phyloP scores from a whole-genome alignment of 1,284 basidiomycete genomes.

The Ganoderma lucidum region DNA sequence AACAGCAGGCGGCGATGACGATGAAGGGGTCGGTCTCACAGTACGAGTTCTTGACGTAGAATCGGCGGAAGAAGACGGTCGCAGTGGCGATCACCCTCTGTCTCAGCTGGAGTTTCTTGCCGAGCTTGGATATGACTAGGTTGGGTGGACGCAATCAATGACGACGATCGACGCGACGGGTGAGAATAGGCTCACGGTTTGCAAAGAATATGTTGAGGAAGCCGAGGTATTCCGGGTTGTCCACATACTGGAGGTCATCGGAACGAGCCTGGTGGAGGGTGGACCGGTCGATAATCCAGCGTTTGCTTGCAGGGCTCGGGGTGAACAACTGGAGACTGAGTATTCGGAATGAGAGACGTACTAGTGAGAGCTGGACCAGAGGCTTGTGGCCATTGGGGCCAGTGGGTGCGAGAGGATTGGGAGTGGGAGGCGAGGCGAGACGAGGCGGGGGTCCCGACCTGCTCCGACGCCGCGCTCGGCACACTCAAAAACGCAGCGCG shows the following conservation, averaged over 20 bases:
- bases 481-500: slow-evolving; percentile 26
- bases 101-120: slow-evolving; percentile 83
- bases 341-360: slow-evolving; percentile 46
- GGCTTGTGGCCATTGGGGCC: slow-evolving; percentile 71
- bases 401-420: slow-evolving; percentile 3
- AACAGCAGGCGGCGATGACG: slow-evolving; percentile 92
- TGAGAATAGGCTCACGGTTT: slow-evolving; percentile 59
- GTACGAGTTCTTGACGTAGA: slow-evolving; percentile 94
- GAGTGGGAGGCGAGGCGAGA: not conserved
- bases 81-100: slow-evolving; percentile 95
- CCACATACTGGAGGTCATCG: slow-evolving; percentile 81
- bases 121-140: slow-evolving; percentile 86
- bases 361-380: slow-evolving; percentile 80
- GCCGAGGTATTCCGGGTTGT: slow-evolving; percentile 76
- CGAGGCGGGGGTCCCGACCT: slow-evolving; percentile 27
- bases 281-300: slow-evolving; percentile 89
- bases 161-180: slow-evolving; percentile 9
- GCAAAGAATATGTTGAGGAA: slow-evolving; percentile 89
- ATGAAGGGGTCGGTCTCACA: slow-evolving; percentile 95
- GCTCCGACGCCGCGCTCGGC: slow-evolving; percentile 28
- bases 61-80: slow-evolving; percentile 92
- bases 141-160: not conserved
- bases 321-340: slow-evolving; percentile 1
- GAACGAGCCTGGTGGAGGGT: slow-evolving; percentile 75
- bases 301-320: slow-evolving; percentile 60